Conservation (phyloP, 164 flowering plant species). For the Chimonanthus salicifolius region DNA sequence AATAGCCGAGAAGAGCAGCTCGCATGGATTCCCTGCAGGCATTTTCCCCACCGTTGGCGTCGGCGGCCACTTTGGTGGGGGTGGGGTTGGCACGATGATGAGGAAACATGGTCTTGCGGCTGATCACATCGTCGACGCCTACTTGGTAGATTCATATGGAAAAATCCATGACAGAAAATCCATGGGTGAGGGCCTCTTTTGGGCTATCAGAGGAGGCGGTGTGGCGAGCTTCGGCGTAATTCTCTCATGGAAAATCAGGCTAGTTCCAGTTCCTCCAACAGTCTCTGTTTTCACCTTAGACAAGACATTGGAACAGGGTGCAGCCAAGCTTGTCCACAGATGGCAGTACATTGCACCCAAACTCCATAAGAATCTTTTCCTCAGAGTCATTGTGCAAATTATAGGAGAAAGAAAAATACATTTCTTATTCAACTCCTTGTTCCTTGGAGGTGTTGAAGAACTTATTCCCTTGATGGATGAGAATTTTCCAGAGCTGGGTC, state of each 20-base stretch:
- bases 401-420: background rate
- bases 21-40: slow-evolving; percentile 22
- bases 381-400: slow-evolving; percentile 7
- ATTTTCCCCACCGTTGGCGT: slow-evolving; percentile 10
- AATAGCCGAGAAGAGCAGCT: slow-evolving; percentile 16
- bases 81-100: slow-evolving; percentile 15
- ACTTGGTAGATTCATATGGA: slow-evolving; percentile 20
- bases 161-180: slow-evolving; percentile 14
- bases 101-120: slow-evolving; percentile 15
- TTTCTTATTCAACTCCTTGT: slow-evolving; percentile 19
- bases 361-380: slow-evolving; percentile 19
- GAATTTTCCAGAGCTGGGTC: slow-evolving; percentile 34
- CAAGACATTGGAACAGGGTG: slow-evolving; percentile 21
- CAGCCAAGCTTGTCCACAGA: slow-evolving; percentile 15
- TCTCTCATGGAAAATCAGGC: slow-evolving; percentile 8
- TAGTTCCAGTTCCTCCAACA: slow-evolving; percentile 7
- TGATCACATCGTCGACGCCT: slow-evolving; percentile 21
- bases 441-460: slow-evolving; percentile 20
- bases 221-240: slow-evolving; percentile 11
- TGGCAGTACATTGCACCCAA: slow-evolving; percentile 32
- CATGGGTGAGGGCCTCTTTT: slow-evolving; percentile 11
- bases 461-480: slow-evolving; percentile 21
- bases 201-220: slow-evolving; percentile 16
- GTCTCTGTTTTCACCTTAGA: slow-evolving; percentile 16
- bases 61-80: slow-evolving; percentile 14